These are phyloP conservation scores for Camellia lanceoleosa DNA, from an alignment of 148 eudicot genomes.

Conservation along the genomic window DNA sequence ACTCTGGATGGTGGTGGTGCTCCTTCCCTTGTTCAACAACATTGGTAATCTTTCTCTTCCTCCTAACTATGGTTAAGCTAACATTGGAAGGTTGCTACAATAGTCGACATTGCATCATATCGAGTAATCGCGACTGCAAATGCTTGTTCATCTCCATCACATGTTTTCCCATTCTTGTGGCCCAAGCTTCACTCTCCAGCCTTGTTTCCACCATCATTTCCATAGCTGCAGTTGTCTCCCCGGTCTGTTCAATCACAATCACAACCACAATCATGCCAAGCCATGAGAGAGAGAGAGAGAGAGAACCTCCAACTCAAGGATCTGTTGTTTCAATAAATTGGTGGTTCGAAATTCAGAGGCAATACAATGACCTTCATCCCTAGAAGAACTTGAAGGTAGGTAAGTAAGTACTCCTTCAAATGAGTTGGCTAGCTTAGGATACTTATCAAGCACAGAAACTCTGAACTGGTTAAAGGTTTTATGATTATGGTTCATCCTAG, in stretches of 20 bases:
- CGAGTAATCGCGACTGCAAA: conserved; percentile 21
- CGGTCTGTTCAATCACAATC: conserved; percentile 6
- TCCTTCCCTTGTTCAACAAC: not conserved
- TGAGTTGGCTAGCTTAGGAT: conserved; percentile 5
- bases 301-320: conserved; percentile 22
- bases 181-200: conserved; percentile 12
- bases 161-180: conserved; percentile 18
- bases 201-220: conserved; percentile 19
- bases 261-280: not conserved
- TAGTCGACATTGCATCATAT: conserved; percentile 12
- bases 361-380: not conserved
- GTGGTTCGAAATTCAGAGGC: conserved; percentile 8
- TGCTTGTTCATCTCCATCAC: conserved; percentile 20
- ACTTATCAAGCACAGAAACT: conserved; percentile 18
- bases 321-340: conserved; percentile 18
- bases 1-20: not conserved
- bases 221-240: conserved; percentile 7
- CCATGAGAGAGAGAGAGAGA: not conserved
- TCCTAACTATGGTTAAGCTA: not conserved
- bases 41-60: conserved; percentile 5
- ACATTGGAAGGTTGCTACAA: not conserved
- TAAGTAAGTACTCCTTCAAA: conserved; percentile 1
- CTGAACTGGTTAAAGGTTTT: conserved; percentile 2
- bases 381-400: not conserved
- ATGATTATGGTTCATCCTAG: conserved; percentile 10